Percentiles rank a stretch among this genome's conserved stretches.
Evolutionary conservation across 2,329 filamentous ascomycete genomes (phyloP).

Genomic region (Fusarium sambucinum): DNA sequence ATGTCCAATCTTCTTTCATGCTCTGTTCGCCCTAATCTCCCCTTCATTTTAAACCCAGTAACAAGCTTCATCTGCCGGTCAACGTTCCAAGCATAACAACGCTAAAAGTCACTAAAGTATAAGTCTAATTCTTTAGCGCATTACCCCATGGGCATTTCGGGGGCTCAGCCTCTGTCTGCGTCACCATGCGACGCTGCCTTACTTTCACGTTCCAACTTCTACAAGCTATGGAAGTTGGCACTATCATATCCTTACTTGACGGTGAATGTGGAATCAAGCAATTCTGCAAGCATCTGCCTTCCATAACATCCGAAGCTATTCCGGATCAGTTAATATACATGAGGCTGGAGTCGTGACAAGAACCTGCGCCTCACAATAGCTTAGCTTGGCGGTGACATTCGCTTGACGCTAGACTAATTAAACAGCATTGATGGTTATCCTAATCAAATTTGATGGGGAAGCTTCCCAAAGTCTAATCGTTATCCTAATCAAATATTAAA

Average conservation of each 20-base stretch:
- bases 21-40: no score
- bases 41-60: neutral
- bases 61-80: neutral
- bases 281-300: no score
- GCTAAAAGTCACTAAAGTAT: neutral
- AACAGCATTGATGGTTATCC: neutral
- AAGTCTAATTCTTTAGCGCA: neutral
- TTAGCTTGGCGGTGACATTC: constrained; percentile 33
- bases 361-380: neutral
- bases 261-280: no score
- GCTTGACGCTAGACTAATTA: neutral
- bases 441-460: no score
- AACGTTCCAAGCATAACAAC: no score
- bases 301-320: no score
- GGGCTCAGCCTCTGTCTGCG: neutral
- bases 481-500: constrained; percentile 12
- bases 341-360: neutral
- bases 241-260: neutral
- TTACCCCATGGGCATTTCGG: neutral
- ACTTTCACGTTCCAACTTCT: neutral
- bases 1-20: no score
- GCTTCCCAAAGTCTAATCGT: no score
- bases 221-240: fast-evolving
- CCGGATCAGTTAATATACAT: no score
- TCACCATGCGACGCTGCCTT: neutral